These are phyloP conservation scores for Biscogniauxia mediterranea DNA, from an alignment of 2,329 filamentous ascomycete species.

Conservation along the genomic window DNA sequence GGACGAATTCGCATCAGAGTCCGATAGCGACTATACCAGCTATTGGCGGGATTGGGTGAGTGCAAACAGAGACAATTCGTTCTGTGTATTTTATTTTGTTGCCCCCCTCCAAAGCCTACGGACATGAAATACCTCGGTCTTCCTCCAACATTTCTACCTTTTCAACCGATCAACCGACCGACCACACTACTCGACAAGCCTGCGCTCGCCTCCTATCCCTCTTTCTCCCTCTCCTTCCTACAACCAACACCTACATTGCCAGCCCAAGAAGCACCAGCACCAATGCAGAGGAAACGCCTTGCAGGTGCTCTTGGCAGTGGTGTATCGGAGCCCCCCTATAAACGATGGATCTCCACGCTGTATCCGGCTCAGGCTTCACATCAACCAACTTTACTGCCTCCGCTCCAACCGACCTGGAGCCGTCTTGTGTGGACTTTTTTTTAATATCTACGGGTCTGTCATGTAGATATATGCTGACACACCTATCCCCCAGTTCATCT, in stretches of 20 bases:
- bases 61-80: slow-evolving; percentile 27
- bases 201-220: no score
- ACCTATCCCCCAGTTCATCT: slow-evolving; percentile 75
- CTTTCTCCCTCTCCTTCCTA: no score
- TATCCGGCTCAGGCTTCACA: not conserved
- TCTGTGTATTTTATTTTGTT: slow-evolving; percentile 1
- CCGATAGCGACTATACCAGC: slow-evolving; percentile 97
- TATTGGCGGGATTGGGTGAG: slow-evolving; percentile 99
- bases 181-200: no score
- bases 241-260: no score
- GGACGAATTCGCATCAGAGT: slow-evolving; percentile 98
- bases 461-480: slow-evolving; percentile 20
- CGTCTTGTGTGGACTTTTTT: not conserved
- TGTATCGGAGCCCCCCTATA: no score
- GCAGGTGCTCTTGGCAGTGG: no score
- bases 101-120: not conserved
- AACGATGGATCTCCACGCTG: no score
- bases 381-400: not conserved
- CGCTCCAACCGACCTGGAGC: not conserved
- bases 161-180: no score
- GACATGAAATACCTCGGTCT: not conserved
- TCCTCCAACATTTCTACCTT: no score
- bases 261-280: no score
- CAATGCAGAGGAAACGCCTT: no score
- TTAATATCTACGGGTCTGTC: not conserved